These are phyloP conservation scores for Gnomoniopsis sp. DNA, from an alignment of 2,329 filamentous ascomycete genomes.

Conservation along the genomic window DNA sequence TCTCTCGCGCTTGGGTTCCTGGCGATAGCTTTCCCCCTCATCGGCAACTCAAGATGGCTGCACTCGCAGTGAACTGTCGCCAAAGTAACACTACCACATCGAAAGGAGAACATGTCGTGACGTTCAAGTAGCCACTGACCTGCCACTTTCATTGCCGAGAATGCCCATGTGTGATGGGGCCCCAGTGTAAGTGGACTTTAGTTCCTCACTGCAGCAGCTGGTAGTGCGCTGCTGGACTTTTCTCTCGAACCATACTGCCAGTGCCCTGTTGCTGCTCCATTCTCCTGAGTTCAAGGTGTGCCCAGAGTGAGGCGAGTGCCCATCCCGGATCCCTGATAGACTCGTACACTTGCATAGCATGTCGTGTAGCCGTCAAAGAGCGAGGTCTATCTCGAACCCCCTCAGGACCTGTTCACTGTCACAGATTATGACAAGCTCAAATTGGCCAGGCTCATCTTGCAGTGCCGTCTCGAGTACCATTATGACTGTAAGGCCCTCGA, in stretches of 20 bases:
- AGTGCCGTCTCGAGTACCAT: not conserved
- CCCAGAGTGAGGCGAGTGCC: not conserved
- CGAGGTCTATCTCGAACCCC: not conserved
- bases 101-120: not conserved
- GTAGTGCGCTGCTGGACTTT: not conserved
- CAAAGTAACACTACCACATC: not conserved
- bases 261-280: not conserved
- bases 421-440: not conserved
- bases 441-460: not conserved
- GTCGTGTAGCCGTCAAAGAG: not conserved
- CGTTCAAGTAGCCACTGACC: not conserved
- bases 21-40: no score
- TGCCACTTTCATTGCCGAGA: not conserved
- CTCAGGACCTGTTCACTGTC: not conserved
- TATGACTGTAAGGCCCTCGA: not conserved
- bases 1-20: not conserved
- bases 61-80: not conserved
- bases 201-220: not conserved
- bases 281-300: not conserved
- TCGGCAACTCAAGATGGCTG: not conserved
- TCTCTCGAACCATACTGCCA: not conserved
- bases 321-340: not conserved
- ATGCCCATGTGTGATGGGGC: not conserved
- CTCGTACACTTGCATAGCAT: not conserved
- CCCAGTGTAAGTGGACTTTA: constrained; percentile 5